These are phyloP conservation scores for Westerdykella aurantiaca DNA, from an alignment of 2,329 filamentous ascomycete genomes.

Conservation along the genomic window DNA sequence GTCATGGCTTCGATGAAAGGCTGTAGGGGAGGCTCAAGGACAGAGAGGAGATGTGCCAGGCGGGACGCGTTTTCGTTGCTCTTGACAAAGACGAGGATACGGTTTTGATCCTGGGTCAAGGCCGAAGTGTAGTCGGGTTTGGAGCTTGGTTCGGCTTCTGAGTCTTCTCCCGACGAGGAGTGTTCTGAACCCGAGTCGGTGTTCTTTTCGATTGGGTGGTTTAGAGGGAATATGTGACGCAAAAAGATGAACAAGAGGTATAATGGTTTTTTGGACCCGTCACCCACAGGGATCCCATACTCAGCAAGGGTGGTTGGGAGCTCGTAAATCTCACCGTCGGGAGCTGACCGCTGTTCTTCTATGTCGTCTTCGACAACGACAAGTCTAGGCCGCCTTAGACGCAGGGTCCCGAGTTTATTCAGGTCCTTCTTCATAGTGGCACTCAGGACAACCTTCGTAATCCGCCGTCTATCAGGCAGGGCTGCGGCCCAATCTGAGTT, in stretches of 20 bases:
- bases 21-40: constrained; percentile 58
- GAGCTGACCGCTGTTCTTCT: constrained; percentile 14
- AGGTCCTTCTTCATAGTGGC: constrained; percentile 89
- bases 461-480: constrained; percentile 33
- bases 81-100: constrained; percentile 77
- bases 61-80: constrained; percentile 85
- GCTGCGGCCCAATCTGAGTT: constrained; percentile 29
- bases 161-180: constrained; percentile 11
- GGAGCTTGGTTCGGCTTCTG: constrained; percentile 5
- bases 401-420: constrained; percentile 68
- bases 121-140: neutral
- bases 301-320: constrained; percentile 51
- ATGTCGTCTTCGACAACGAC: constrained; percentile 62
- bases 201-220: neutral
- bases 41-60: constrained; percentile 68
- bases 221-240: constrained; percentile 41
- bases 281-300: constrained; percentile 44
- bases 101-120: constrained; percentile 14
- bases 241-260: constrained; percentile 74
- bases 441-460: constrained; percentile 80
- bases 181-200: constrained; percentile 12
- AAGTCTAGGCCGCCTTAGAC: constrained; percentile 66
- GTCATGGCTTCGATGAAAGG: constrained; percentile 63
- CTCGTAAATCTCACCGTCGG: constrained; percentile 42
- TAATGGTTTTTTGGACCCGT: constrained; percentile 60